Conservation (phyloP, 2,329 filamentous ascomycete species). For the Fusarium duplospermum region DNA sequence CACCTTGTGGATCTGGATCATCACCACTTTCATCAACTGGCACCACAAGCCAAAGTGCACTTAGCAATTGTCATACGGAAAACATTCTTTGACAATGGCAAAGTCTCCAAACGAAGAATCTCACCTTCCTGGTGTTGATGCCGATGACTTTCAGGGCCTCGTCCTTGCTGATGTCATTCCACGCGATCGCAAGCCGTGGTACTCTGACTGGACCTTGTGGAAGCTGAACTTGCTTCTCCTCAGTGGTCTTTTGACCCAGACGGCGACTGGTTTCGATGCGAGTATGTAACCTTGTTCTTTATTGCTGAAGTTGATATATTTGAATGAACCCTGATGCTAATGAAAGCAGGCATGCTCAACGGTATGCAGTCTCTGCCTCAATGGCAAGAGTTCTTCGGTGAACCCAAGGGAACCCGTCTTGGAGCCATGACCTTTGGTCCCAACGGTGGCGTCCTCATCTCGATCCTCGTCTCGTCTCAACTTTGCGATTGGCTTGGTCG, state of each 20-base stretch:
- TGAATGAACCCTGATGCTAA: background rate
- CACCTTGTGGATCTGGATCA: background rate
- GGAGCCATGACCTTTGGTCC: conserved; percentile 46
- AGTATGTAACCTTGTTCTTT: background rate
- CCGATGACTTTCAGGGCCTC: conserved; percentile 38
- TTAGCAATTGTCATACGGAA: background rate
- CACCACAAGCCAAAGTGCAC: background rate
- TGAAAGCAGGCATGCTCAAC: conserved; percentile 47
- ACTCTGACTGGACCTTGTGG: conserved; percentile 35
- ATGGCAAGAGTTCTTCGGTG: conserved; percentile 46
- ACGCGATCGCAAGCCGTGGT: conserved; percentile 38
- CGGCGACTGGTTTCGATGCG: conserved; percentile 44
- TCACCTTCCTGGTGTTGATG: conserved; percentile 19
- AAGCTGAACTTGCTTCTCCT: conserved; percentile 49
- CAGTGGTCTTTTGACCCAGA: conserved; percentile 47
- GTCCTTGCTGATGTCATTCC: conserved; percentile 41
- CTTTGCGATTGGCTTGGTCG: conserved; percentile 45
- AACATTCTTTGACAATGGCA: conserved; percentile 1
- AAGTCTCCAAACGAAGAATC: conserved; percentile 23
- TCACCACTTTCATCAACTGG: background rate
- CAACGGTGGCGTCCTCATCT: conserved; percentile 40
- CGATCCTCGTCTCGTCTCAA: conserved; percentile 41
- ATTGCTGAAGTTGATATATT: background rate
- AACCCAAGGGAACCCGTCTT: conserved; percentile 45
- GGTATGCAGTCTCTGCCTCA: conserved; percentile 48